These are phyloP conservation scores for Alloascoidea africana DNA, from an alignment of 805 yeast genomes.

Conservation along the genomic window DNA sequence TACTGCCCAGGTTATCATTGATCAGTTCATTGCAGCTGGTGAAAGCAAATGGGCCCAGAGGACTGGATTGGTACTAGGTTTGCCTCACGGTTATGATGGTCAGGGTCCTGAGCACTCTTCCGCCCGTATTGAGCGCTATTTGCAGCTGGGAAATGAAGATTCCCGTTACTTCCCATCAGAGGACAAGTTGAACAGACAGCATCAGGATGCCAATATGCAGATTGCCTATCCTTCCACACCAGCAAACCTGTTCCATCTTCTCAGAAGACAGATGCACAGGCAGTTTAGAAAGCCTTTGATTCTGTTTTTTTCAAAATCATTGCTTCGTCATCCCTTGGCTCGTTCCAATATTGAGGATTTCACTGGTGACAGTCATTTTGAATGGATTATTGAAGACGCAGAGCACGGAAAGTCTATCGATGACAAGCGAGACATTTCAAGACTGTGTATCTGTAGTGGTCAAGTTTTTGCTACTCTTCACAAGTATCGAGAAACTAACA, in stretches of 20 bases:
- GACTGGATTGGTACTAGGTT: constrained; percentile 85
- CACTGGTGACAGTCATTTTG: constrained; percentile 83
- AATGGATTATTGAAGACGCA: constrained; percentile 89
- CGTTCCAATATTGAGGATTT: constrained; percentile 74
- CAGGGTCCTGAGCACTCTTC: constrained; percentile 99
- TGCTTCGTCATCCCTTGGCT: constrained; percentile 96
- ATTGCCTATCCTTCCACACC: constrained; percentile 98
- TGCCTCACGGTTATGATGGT: constrained; percentile 99
- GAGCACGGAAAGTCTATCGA: constrained; percentile 71
- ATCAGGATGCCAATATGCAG: constrained; percentile 97
- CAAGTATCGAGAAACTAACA: constrained; percentile 72
- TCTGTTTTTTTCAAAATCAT: constrained; percentile 79
- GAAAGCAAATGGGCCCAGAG: constrained; percentile 99
- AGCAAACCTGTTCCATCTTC: constrained; percentile 86
- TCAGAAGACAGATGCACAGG: constrained; percentile 99
- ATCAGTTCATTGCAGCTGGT: constrained; percentile 93
- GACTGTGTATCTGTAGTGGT: constrained; percentile 74
- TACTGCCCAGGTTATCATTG: constrained; percentile 95
- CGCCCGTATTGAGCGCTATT: constrained; percentile 92
- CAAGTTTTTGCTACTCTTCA: constrained; percentile 90
- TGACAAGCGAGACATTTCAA: constrained; percentile 72
- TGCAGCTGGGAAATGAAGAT: constrained; percentile 93
- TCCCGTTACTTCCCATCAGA: constrained; percentile 84
- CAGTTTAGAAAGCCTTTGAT: constrained; percentile 64
- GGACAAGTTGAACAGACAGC: constrained; percentile 88